Evolutionary conservation across 495 filamentous ascomycete species (phyloP), one percentile per base, ranked within the genome.

Genomic region (Copromyces sp.): DNA sequence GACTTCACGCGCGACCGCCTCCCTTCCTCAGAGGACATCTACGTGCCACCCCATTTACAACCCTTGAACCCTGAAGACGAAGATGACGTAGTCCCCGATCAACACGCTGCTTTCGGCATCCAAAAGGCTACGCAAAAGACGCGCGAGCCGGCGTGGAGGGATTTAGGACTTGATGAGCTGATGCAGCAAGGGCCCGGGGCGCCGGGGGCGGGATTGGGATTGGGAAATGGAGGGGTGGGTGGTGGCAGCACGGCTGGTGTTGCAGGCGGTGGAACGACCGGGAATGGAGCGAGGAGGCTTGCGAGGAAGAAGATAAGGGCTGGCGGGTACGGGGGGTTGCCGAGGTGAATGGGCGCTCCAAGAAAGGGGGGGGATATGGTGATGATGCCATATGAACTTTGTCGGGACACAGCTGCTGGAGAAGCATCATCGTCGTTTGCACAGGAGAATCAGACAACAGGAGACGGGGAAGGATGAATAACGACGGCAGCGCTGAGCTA

Each of bases 81-180:
- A 82, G 95, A 99, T 77, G 95, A 98, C 75, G 92, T 99, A 4
- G 94, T 99, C 12, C 95, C 95, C 1, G 94, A 98, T 77, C 94
- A 97, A 84, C 95, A 99, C 81, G 94, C 95, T 2, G 95, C 95
- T 7, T 99, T 97, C 82, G 95, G 95, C 3, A 98, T 99, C 77
- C 87, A 91, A 76, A 88, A 94, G 76, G 95, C 95, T 0, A 97
- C 90, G 74, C 89, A 92, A 83, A 87, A 87, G 69, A 82, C 81
- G 75, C 83, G 86, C 70, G 94, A 94, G 82, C 83, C 89, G 3
- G 89, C 90, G 4, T 98, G 95, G 95, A 90, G 92, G 77, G 95
- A 98, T 83, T 78, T 97, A 14, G 93, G 94, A 1, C 80, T 98
- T 39, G 85, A 87, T 53, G 90, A 90, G 71, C 82, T 96, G 73